Percentiles rank a stretch among this genome's conserved stretches.
These are phyloP conservation scores for Schwanniomyces pseudopolymorphus DNA, from an alignment of 805 yeast genomes.

Conservation along the genomic window DNA sequence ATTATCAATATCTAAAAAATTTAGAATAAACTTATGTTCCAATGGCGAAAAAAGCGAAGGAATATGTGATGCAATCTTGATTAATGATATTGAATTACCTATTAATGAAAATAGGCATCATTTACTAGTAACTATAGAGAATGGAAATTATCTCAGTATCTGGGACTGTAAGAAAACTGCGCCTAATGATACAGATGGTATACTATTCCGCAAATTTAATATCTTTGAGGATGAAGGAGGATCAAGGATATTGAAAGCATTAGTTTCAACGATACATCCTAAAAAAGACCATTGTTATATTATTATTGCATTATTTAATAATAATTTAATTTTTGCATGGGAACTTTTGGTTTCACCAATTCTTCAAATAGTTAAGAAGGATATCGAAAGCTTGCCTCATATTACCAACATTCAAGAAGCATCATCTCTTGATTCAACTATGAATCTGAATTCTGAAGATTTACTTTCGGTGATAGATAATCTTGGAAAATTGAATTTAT, in stretches of 20 bases:
- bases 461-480: slow-evolving; percentile 60
- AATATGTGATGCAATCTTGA: slow-evolving; percentile 31
- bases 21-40: slow-evolving; percentile 23
- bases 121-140: slow-evolving; percentile 30
- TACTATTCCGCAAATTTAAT: slow-evolving; percentile 16
- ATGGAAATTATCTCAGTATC: slow-evolving; percentile 43
- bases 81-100: slow-evolving; percentile 30
- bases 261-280: slow-evolving; percentile 17
- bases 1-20: slow-evolving; percentile 34
- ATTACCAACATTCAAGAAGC: slow-evolving; percentile 41
- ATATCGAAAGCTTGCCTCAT: slow-evolving; percentile 40
- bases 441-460: slow-evolving; percentile 18
- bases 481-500: slow-evolving; percentile 25
- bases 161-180: slow-evolving; percentile 57
- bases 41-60: slow-evolving; percentile 13
- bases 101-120: slow-evolving; percentile 22
- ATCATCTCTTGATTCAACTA: slow-evolving; percentile 43
- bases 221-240: slow-evolving; percentile 10
- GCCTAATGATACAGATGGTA: slow-evolving; percentile 30
- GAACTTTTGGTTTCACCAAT: slow-evolving; percentile 18
- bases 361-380: slow-evolving; percentile 18
- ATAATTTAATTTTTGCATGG: slow-evolving; percentile 43
- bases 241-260: slow-evolving; percentile 20
- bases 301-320: slow-evolving; percentile 50
- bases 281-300: slow-evolving; percentile 23